A percentile compares a stretch with the other conserved stretches of the same genome.
These are phyloP conservation scores for Saccharum spontaneum DNA, from an alignment of 176 grass and related monocot species.

Conservation along the genomic window DNA sequence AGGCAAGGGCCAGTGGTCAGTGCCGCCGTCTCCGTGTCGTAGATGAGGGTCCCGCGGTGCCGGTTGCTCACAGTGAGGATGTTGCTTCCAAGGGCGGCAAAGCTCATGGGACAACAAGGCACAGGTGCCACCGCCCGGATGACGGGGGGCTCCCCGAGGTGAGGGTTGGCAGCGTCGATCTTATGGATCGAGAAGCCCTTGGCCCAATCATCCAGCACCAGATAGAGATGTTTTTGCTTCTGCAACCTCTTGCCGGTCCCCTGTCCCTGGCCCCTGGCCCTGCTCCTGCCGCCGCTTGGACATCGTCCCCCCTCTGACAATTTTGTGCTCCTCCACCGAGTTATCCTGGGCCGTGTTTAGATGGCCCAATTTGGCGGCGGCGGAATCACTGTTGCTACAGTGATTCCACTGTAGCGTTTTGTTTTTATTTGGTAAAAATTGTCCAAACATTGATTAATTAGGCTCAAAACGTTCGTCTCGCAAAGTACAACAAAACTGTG, in stretches of 20 bases:
- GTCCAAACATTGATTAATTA: too few relatives aligned
- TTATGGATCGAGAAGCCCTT: conserved; percentile 3
- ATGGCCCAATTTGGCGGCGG: too few relatives aligned
- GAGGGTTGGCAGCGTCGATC: background rate
- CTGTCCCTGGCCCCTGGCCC: background rate
- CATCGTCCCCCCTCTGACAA: background rate
- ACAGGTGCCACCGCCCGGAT: background rate
- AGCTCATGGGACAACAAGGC: background rate
- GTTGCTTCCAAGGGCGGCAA: background rate
- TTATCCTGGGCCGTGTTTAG: too few relatives aligned
- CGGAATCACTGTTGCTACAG: too few relatives aligned
- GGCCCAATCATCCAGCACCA: background rate
- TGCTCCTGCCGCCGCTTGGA: background rate
- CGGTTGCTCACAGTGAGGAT: background rate
- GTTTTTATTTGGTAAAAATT: too few relatives aligned
- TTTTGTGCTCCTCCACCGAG: background rate
- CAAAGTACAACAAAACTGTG: too few relatives aligned
- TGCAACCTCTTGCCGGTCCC: background rate
- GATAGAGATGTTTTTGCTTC: conserved; percentile 4
- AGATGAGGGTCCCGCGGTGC: background rate
- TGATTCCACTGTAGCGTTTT: too few relatives aligned
- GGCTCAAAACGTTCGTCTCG: too few relatives aligned
- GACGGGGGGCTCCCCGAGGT: background rate
- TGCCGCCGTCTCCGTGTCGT: background rate
- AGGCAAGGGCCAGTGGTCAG: background rate